Conservation (phyloP, 2,329 filamentous ascomycete genomes). For the Hypoxylon sp. region DNA sequence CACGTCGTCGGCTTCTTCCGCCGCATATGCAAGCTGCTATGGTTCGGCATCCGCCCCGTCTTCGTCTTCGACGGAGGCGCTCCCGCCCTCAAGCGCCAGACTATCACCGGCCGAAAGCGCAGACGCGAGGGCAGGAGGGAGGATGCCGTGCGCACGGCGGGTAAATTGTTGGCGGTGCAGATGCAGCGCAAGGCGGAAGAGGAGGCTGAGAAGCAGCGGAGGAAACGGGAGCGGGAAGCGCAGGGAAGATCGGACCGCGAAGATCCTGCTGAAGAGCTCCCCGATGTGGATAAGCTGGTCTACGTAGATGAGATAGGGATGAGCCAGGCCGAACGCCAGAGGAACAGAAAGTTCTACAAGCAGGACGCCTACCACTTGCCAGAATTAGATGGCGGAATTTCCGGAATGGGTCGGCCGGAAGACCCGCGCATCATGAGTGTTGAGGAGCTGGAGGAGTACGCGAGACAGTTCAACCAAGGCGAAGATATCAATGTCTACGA, state of each 20-base stretch:
- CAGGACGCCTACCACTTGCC: constrained; percentile 97
- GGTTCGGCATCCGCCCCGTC: constrained; percentile 95
- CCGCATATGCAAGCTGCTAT: constrained; percentile 96
- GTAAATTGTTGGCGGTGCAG: constrained; percentile 91
- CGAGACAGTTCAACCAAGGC: constrained; percentile 89
- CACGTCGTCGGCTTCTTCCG: constrained; percentile 99
- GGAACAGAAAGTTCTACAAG: constrained; percentile 85
- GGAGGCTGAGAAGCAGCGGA: constrained; percentile 77
- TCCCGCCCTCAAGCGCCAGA: constrained; percentile 90
- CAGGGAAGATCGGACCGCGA: constrained; percentile 57
- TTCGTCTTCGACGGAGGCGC: constrained; percentile 99
- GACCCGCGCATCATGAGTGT: constrained; percentile 97
- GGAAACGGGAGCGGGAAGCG: constrained; percentile 62
- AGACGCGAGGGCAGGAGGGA: constrained; percentile 90
- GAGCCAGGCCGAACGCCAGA: constrained; percentile 80
- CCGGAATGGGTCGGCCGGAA: constrained; percentile 88
- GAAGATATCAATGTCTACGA: constrained; percentile 95
- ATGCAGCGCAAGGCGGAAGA: constrained; percentile 93
- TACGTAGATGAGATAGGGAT: constrained; percentile 94
- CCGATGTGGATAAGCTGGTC: constrained; percentile 78
- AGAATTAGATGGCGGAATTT: constrained; percentile 83
- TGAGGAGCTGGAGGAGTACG: constrained; percentile 94
- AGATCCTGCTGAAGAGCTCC: constrained; percentile 77
- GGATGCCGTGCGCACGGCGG: constrained; percentile 92
- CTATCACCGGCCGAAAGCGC: constrained; percentile 82